Evolutionary conservation across 2,329 filamentous ascomycete species (phyloP).

Genomic region (Drechslerella coelobrocha): DNA sequence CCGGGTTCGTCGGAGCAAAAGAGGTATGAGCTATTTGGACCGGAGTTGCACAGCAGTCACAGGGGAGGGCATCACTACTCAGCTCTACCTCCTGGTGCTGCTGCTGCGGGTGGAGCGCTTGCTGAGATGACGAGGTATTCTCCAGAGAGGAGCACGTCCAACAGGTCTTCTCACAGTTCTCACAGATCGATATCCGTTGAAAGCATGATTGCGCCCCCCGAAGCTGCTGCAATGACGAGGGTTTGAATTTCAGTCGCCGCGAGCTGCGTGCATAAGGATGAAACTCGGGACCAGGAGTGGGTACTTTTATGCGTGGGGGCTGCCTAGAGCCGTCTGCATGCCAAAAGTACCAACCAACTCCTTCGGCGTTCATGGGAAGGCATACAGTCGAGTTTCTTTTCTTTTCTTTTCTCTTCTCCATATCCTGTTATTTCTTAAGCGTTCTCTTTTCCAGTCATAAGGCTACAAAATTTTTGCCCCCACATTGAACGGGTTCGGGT

Average conservation of each 20-base stretch:
- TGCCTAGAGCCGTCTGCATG: slow-evolving; percentile 25
- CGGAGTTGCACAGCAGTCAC: slow-evolving; percentile 41
- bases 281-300: slow-evolving; percentile 45
- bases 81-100: slow-evolving; percentile 28
- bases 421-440: slow-evolving; percentile 25
- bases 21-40: slow-evolving; percentile 45
- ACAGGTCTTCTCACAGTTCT: slow-evolving; percentile 50
- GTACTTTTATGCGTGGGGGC: slow-evolving; percentile 11
- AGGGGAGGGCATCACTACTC: slow-evolving; percentile 8
- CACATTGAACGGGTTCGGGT: slow-evolving; percentile 45
- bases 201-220: slow-evolving; percentile 50
- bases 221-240: slow-evolving; percentile 50
- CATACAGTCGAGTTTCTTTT: slow-evolving; percentile 54
- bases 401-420: slow-evolving; percentile 43
- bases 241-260: slow-evolving; percentile 41
- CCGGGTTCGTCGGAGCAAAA: slow-evolving; percentile 43
- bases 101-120: slow-evolving; percentile 47
- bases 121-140: slow-evolving; percentile 50
- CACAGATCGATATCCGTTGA: slow-evolving; percentile 53
- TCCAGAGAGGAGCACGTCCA: slow-evolving; percentile 46
- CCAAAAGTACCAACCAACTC: slow-evolving; percentile 19
- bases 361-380: slow-evolving; percentile 32
- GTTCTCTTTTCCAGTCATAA: background rate
- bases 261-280: slow-evolving; percentile 38
- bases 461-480: slow-evolving; percentile 16